These are phyloP conservation scores for Wickerhamomyces subpelliculosus DNA, from an alignment of 805 yeast genomes.

Conservation along the genomic window DNA sequence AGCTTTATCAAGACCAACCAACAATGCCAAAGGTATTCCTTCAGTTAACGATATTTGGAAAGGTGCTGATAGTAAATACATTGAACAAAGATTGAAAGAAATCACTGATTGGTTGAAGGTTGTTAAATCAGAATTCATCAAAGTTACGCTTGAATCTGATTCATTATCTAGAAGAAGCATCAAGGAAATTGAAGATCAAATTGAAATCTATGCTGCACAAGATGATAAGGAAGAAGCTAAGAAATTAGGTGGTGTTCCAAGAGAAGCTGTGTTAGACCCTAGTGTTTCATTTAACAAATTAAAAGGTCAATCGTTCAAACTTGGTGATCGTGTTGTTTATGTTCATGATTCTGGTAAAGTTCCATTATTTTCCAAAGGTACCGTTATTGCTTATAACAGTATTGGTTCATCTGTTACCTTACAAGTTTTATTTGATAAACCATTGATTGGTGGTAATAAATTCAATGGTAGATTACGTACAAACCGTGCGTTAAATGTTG, in stretches of 20 bases:
- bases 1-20: slow-evolving; percentile 19
- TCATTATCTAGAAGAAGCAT: slow-evolving; percentile 63
- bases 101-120: slow-evolving; percentile 37
- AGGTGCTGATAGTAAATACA: slow-evolving; percentile 19
- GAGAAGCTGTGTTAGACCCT: slow-evolving; percentile 75
- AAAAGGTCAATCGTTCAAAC: slow-evolving; percentile 64
- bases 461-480: slow-evolving; percentile 72
- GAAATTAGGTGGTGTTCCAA: slow-evolving; percentile 76
- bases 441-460: slow-evolving; percentile 74
- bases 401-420: slow-evolving; percentile 47
- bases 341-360: slow-evolving; percentile 85
- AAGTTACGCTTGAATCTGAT: slow-evolving; percentile 73
- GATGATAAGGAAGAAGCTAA: slow-evolving; percentile 42
- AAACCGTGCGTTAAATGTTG: slow-evolving; percentile 79
- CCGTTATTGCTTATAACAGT: slow-evolving; percentile 73
- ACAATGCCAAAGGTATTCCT: too few species aligned
- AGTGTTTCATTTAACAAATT: slow-evolving; percentile 62
- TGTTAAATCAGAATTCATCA: slow-evolving; percentile 47
- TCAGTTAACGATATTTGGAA: too few species aligned
- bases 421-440: slow-evolving; percentile 78
- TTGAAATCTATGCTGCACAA: slow-evolving; percentile 37
- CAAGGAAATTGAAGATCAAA: slow-evolving; percentile 56
- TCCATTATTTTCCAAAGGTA: slow-evolving; percentile 82
- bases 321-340: slow-evolving; percentile 88
- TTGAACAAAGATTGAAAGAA: slow-evolving; percentile 21